Evolutionary conservation across 2,329 filamentous ascomycete species (phyloP).

Genomic region (Aplosporella prunicola): DNA sequence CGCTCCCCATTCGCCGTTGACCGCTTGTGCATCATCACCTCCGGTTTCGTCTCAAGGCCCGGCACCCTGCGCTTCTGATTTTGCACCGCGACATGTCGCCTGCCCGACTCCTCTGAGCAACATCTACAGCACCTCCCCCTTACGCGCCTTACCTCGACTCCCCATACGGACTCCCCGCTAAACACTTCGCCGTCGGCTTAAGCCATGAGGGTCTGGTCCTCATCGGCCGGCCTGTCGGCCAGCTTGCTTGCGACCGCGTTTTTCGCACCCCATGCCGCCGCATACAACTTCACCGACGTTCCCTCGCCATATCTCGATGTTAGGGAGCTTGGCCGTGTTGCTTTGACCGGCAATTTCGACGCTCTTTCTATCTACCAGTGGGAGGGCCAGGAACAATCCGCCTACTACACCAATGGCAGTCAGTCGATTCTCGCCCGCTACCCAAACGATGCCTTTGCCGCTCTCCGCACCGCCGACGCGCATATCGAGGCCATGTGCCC

Average conservation of each 20-base stretch:
- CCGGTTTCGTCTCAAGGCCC: conserved; percentile 7
- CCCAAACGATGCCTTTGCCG: conserved; percentile 74
- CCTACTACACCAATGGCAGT: conserved; percentile 63
- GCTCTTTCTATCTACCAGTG: conserved; percentile 86
- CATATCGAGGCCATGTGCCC: conserved; percentile 83
- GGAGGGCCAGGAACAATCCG: conserved; percentile 63
- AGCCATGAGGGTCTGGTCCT: conserved; percentile 30
- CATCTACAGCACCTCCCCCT: conserved; percentile 12
- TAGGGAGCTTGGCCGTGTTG: conserved; percentile 67
- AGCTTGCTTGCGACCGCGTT: conserved; percentile 28
- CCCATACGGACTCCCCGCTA: conserved; percentile 7
- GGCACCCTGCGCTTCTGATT: conserved; percentile 11
- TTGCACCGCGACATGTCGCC: conserved; percentile 10
- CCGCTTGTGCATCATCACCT: conserved; percentile 9
- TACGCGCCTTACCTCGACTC: conserved; percentile 16
- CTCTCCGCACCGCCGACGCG: conserved; percentile 67
- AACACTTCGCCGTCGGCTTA: conserved; percentile 14
- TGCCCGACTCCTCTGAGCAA: conserved; percentile 13
- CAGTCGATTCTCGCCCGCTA: conserved; percentile 71
- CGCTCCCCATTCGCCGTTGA: conserved; percentile 10
- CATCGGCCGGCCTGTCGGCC: conserved; percentile 27
- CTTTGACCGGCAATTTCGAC: conserved; percentile 79
- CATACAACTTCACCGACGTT: conserved; percentile 48
- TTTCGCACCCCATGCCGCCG: conserved; percentile 19
- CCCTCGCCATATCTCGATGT: conserved; percentile 70